Base-by-base conservation (phyloP, 176 grass and related monocot genomes). In the Carex pumila region DNA sequence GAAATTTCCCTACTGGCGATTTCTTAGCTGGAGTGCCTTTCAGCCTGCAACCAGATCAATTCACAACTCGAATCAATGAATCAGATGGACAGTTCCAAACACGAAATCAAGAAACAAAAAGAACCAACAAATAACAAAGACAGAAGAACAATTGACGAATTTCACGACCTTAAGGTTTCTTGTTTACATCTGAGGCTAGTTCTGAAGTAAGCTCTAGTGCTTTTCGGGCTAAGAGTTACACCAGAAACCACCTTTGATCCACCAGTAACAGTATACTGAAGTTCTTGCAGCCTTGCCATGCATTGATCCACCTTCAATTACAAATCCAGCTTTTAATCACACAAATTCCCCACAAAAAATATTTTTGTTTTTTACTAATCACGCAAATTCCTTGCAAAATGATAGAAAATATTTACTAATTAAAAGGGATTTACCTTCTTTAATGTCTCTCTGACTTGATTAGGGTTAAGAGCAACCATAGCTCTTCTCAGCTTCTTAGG, bases 101-200 rank as follows among this genome's bases (percentile, higher is more conserved):
- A 74, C 82, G 0, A 85, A 79, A 25, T 56, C 13, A 76, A 21
- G 22, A 86, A 47, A 52, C 45, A 34, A 41, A 34, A 69, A 68
- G 6, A 85, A 12, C 67, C 31, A 52, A 25, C 61, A 59, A 70
- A 88, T 45, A 30, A 80, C 7, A 71, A 14, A 63, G 2, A 13
- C 1, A 53, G 12, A 52, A 80, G 31, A 81, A 80, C 6, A 19
- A 73, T 58, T 7, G 25, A 55, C 3, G 0, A 66, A 29, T 52
- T 52, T 37, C 8, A 79, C 85, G 86, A 65, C 94, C 94, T 95
- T 64, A 92, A 43, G 9, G 89, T 90, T 85, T 98, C 96, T 81
- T 98, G 93, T 88, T 95, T 98, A 88, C 96, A 98, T 9, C 91
- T 77, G 84, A 98, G 86, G 82, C 96, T 98, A 75, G 96, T 98